phyloP scores from a whole-genome alignment of 257 asterid genomes.

The Thymus mandschuricus region DNA sequence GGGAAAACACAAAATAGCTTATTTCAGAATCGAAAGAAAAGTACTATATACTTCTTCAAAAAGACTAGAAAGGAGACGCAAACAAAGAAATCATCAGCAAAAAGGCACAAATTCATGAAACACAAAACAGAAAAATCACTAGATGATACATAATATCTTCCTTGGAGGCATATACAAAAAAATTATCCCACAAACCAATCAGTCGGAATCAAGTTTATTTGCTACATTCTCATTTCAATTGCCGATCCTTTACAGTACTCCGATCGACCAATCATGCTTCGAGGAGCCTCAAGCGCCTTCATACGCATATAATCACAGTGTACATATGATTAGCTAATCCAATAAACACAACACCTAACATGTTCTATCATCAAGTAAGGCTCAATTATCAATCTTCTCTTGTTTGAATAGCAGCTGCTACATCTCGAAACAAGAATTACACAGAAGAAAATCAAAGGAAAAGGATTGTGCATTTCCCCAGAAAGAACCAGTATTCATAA shows the following conservation, averaged over 20 bases:
- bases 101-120: neutral
- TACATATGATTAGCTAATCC: neutral
- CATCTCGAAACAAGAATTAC: neutral
- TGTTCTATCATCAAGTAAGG: neutral
- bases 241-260: neutral
- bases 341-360: constrained; percentile 14
- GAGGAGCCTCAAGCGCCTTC: neutral
- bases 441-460: neutral
- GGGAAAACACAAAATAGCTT: neutral
- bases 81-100: constrained; percentile 5
- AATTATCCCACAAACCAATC: neutral
- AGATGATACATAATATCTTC: neutral
- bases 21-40: constrained; percentile 2
- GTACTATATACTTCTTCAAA: neutral
- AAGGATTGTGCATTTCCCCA: neutral
- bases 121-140: neutral
- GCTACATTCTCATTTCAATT: neutral
- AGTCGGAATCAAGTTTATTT: too few relatives aligned
- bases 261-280: neutral
- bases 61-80: neutral
- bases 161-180: neutral
- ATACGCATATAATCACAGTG: neutral
- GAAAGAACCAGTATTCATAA: neutral
- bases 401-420: neutral
- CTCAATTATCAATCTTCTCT: constrained; percentile 9